A percentile compares a stretch with the other conserved stretches of the same genome.
These are phyloP conservation scores for Penicillium hordei DNA, from an alignment of 2,329 filamentous ascomycete genomes.

Conservation along the genomic window DNA sequence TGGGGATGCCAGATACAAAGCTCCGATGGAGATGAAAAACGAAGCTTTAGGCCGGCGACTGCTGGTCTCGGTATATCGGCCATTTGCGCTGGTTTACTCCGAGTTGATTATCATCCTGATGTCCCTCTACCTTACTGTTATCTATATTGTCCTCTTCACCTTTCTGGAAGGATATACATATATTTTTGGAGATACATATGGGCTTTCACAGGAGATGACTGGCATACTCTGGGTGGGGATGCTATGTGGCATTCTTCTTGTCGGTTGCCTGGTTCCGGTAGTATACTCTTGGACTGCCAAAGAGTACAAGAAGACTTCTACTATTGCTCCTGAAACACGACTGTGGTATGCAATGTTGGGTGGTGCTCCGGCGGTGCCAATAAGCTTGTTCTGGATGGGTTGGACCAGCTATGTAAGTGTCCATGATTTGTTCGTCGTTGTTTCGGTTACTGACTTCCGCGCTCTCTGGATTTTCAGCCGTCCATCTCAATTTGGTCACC, in stretches of 20 bases:
- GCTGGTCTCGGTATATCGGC: constrained; percentile 38
- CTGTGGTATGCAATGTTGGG: constrained; percentile 55
- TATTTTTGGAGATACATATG: constrained; percentile 52
- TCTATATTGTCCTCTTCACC: constrained; percentile 36
- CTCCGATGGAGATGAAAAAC: constrained; percentile 43
- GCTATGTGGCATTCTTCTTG: constrained; percentile 38
- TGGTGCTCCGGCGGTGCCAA: constrained; percentile 49
- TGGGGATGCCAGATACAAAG: constrained; percentile 48
- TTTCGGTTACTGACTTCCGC: not conserved
- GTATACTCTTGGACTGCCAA: constrained; percentile 46
- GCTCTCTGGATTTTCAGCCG: constrained; percentile 1
- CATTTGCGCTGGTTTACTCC: constrained; percentile 49
- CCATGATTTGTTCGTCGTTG: not conserved
- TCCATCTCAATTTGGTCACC: constrained; percentile 52
- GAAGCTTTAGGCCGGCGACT: constrained; percentile 39
- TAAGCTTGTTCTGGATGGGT: constrained; percentile 59
- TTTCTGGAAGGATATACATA: constrained; percentile 50
- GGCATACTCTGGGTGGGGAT: constrained; percentile 51
- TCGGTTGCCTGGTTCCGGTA: constrained; percentile 43
- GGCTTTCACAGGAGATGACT: constrained; percentile 47
- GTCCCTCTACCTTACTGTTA: constrained; percentile 28
- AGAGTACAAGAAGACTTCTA: not conserved
- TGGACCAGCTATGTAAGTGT: constrained; percentile 46
- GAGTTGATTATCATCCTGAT: constrained; percentile 37
- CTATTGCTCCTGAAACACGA: constrained; percentile 46